Conservation (phyloP, 75 land plant species). For the Chamaecyparis obtusa region DNA sequence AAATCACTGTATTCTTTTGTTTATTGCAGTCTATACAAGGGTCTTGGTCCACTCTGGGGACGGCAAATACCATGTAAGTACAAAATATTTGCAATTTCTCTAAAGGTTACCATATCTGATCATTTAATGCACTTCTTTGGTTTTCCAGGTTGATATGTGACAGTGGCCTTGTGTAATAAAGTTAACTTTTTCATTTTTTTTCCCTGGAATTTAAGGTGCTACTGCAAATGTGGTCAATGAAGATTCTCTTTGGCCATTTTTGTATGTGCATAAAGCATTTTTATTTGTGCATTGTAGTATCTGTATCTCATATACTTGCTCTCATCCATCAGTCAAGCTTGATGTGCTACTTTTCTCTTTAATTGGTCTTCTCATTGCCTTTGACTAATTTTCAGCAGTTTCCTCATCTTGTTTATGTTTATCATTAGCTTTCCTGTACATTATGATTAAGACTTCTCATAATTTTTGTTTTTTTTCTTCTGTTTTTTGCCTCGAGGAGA, state of each 20-base stretch:
- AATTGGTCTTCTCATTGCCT: not conserved
- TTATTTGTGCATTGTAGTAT: not conserved
- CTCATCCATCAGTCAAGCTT: not conserved
- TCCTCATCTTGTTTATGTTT: not conserved
- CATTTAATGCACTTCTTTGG: constrained; percentile 6
- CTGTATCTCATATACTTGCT: not conserved
- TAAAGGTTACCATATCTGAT: constrained; percentile 7
- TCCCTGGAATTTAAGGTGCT: not conserved
- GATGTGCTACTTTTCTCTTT: not conserved
- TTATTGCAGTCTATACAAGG: constrained; percentile 68
- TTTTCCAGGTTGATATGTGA: not conserved
- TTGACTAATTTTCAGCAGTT: not conserved
- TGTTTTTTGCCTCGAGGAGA: not conserved
- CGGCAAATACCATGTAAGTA: constrained; percentile 95
- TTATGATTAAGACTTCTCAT: not conserved
- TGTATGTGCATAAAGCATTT: not conserved
- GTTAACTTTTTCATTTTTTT: not conserved
- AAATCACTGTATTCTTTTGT: not conserved
- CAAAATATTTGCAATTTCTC: constrained; percentile 5
- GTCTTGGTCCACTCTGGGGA: constrained; percentile 91
- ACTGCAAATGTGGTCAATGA: not conserved
- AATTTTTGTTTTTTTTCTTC: not conserved
- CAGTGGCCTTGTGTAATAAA: not conserved
- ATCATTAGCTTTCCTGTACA: not conserved
- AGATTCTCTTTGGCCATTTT: not conserved